These are phyloP conservation scores for Gossypium mustelinum DNA, from an alignment of 345 rosid genomes.

Conservation along the genomic window DNA sequence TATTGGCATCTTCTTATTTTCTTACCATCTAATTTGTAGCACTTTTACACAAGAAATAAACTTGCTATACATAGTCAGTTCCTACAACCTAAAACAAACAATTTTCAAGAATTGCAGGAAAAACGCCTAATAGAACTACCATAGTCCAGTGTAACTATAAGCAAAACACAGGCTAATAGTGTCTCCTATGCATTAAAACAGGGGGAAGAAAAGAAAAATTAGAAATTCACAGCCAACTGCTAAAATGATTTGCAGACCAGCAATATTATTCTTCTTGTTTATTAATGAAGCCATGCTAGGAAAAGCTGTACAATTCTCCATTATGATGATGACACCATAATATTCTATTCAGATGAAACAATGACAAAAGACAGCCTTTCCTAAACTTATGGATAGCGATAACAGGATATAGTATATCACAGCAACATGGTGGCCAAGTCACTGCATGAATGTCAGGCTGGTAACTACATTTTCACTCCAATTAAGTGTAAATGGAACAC, in stretches of 20 bases:
- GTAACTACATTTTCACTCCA: not conserved
- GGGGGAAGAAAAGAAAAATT: not conserved
- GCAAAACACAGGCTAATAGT: not conserved
- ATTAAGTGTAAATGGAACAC: no score
- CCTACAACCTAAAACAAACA: not conserved
- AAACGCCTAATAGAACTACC: not conserved
- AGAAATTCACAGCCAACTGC: not conserved
- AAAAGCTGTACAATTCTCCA: not conserved
- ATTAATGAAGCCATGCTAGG: not conserved
- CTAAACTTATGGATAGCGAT: not conserved
- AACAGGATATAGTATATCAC: not conserved
- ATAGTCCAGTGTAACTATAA: not conserved
- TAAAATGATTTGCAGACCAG: not conserved
- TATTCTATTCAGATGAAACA: not conserved
- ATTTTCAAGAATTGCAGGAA: not conserved
- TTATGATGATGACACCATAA: not conserved
- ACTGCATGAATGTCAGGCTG: not conserved
- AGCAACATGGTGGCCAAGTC: not conserved
- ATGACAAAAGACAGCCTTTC: not conserved
- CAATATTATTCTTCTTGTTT: not conserved
- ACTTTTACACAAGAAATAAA: not conserved
- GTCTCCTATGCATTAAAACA: not conserved
- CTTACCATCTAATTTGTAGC: constrained; percentile 2
- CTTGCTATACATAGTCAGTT: not conserved
- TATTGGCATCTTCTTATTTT: not conserved